Percentiles rank a stretch among this genome's conserved stretches.
phyloP scores from a whole-genome alignment of 2,329 filamentous ascomycete genomes.

The Epichloe elymi region DNA sequence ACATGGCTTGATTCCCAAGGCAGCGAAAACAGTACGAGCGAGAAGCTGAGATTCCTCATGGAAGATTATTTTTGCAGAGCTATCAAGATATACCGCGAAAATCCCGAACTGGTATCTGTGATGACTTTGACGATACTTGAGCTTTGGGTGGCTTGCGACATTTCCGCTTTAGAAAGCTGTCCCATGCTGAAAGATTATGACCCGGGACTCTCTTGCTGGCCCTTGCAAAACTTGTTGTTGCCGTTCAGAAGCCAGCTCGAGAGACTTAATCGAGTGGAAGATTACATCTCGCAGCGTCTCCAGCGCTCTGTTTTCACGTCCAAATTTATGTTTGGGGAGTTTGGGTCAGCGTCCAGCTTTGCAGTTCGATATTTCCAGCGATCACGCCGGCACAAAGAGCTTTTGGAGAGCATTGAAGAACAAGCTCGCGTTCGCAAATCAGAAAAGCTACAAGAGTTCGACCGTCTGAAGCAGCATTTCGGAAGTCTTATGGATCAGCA shows the following conservation, averaged over 20 bases:
- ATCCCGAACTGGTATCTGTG: slow-evolving; percentile 34
- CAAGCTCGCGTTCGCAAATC: slow-evolving; percentile 16
- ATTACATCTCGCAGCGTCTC: slow-evolving; percentile 19
- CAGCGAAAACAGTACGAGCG: slow-evolving; percentile 13
- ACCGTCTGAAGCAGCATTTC: slow-evolving; percentile 3
- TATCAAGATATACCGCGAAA: slow-evolving; percentile 20
- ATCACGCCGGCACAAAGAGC: slow-evolving; percentile 19
- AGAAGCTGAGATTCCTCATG: slow-evolving; percentile 18
- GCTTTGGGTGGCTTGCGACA: slow-evolving; percentile 46
- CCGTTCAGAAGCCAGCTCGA: slow-evolving; percentile 29
- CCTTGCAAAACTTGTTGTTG: slow-evolving; percentile 33
- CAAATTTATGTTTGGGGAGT: slow-evolving; percentile 8
- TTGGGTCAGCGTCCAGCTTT: slow-evolving; percentile 9
- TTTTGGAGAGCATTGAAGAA: slow-evolving; percentile 24
- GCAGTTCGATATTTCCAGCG: slow-evolving; percentile 9
- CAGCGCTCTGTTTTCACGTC: no score
- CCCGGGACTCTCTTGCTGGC: slow-evolving; percentile 24
- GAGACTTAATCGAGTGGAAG: slow-evolving; percentile 31
- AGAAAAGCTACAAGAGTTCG: slow-evolving; percentile 8
- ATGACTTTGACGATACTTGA: slow-evolving; percentile 45
- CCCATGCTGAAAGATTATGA: slow-evolving; percentile 32
- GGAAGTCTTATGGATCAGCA: slow-evolving; percentile 6
- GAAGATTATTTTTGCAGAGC: slow-evolving; percentile 20
- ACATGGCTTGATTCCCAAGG: slow-evolving; percentile 24
- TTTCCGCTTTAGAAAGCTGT: slow-evolving; percentile 23